Conservation (phyloP, 169 alveolate genomes). For the Cryptosporidium sp. region DNA sequence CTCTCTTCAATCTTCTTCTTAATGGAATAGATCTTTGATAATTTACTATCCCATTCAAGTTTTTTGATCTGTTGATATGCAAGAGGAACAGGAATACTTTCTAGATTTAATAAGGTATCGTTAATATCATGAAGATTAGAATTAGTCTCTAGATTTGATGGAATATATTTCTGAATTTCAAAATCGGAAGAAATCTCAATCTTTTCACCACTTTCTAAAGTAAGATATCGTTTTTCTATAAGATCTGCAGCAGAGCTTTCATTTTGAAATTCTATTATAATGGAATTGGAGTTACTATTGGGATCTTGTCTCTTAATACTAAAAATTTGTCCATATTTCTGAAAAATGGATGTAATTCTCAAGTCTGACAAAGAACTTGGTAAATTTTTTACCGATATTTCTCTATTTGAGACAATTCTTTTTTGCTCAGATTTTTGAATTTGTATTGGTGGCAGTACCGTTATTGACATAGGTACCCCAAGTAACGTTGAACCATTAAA, state of each 20-base stretch:
- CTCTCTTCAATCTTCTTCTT: slow-evolving; percentile 49
- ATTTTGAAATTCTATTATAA: slow-evolving; percentile 19
- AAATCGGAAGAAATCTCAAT: slow-evolving; percentile 35
- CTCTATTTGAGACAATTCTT: slow-evolving; percentile 28
- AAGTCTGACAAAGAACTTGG: slow-evolving; percentile 13
- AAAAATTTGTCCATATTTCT: not conserved
- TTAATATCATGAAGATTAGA: not conserved
- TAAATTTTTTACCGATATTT: slow-evolving; percentile 23
- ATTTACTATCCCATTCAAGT: slow-evolving; percentile 53
- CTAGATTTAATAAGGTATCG: not conserved
- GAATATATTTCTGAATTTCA: not conserved
- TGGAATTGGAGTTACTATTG: not conserved
- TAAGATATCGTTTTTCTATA: not conserved
- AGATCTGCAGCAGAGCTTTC: slow-evolving; percentile 24
- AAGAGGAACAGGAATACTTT: slow-evolving; percentile 39
- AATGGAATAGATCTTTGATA: slow-evolving; percentile 24
- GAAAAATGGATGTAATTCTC: slow-evolving; percentile 5
- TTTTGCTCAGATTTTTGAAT: slow-evolving; percentile 26
- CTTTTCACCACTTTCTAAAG: slow-evolving; percentile 11
- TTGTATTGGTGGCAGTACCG: slow-evolving; percentile 60
- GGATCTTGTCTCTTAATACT: slow-evolving; percentile 16
- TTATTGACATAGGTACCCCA: slow-evolving; percentile 73
- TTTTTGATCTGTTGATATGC: slow-evolving; percentile 72
- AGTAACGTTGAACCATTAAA: slow-evolving; percentile 64
- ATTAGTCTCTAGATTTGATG: not conserved